These are phyloP conservation scores for Vicia villosa DNA, from an alignment of 306 rosid species.

Conservation along the genomic window DNA sequence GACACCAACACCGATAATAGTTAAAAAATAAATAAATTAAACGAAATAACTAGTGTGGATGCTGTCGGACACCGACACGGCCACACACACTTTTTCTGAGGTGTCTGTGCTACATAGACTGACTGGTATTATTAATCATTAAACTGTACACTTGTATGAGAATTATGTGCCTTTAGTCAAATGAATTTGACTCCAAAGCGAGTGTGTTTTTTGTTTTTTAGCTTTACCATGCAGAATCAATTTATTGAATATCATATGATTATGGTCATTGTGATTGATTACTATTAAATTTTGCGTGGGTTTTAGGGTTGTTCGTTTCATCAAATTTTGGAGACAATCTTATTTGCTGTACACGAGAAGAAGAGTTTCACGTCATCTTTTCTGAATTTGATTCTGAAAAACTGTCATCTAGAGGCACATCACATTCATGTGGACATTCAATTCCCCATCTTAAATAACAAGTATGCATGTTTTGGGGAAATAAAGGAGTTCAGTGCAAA, in stretches of 20 bases:
- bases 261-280: conserved; percentile 28
- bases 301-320: conserved; percentile 85
- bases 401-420: conserved; percentile 60
- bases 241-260: conserved; percentile 30
- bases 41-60: neutral
- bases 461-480: conserved; percentile 48
- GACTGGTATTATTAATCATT: conserved; percentile 1
- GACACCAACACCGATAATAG: neutral
- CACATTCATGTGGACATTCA: conserved; percentile 48
- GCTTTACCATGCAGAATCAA: conserved; percentile 11
- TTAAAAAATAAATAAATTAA: too few species aligned
- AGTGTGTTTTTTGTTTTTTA: neutral
- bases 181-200: conserved; percentile 12
- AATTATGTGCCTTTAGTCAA: conserved; percentile 13
- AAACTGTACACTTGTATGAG: conserved; percentile 7
- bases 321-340: conserved; percentile 62
- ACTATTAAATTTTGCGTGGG: conserved; percentile 36
- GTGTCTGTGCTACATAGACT: neutral
- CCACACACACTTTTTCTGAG: neutral
- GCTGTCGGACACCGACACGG: neutral
- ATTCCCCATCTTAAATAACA: conserved; percentile 56
- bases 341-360: conserved; percentile 45
- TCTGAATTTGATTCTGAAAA: conserved; percentile 61
- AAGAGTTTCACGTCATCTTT: conserved; percentile 51
- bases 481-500: conserved; percentile 60